phyloP scores from a whole-genome alignment of 2,329 filamentous ascomycete species.

The Cladophialophora exuberans region DNA sequence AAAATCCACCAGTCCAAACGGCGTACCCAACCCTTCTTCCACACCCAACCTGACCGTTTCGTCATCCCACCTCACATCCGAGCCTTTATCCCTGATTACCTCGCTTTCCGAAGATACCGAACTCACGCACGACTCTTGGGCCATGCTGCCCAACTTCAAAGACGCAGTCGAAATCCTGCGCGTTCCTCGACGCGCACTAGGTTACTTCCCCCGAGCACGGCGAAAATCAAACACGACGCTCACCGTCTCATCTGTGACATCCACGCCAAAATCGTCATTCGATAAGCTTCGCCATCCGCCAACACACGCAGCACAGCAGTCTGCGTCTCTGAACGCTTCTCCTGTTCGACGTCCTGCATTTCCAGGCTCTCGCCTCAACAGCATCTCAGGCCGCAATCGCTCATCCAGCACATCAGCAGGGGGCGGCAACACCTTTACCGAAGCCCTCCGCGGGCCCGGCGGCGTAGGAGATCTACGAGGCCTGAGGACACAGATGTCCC shows the following conservation, averaged over 20 bases:
- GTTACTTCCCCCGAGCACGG: slow-evolving; percentile 87
- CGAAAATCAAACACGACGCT: slow-evolving; percentile 75
- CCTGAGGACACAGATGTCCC: slow-evolving; percentile 59
- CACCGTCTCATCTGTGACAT: slow-evolving; percentile 54
- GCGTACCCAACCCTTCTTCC: not conserved
- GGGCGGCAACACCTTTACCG: slow-evolving; percentile 44
- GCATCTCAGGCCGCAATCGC: slow-evolving; percentile 33
- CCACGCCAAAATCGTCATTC: slow-evolving; percentile 32
- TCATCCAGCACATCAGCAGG: slow-evolving; percentile 38
- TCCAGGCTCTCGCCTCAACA: slow-evolving; percentile 31
- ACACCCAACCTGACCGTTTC: slow-evolving; percentile 2
- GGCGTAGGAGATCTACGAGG: slow-evolving; percentile 82
- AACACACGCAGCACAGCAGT: slow-evolving; percentile 34
- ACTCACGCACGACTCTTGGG: slow-evolving; percentile 90
- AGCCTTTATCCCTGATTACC: slow-evolving; percentile 21
- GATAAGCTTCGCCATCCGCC: slow-evolving; percentile 36
- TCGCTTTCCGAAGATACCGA: slow-evolving; percentile 55
- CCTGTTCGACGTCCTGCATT: slow-evolving; percentile 40
- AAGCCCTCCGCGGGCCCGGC: slow-evolving; percentile 79
- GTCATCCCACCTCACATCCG: slow-evolving; percentile 15
- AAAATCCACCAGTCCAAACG: slow-evolving; percentile 2
- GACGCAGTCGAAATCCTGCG: slow-evolving; percentile 83
- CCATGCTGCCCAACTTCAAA: slow-evolving; percentile 71
- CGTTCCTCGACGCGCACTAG: slow-evolving; percentile 76
- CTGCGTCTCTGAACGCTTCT: slow-evolving; percentile 39